Evolutionary conservation across 495 filamentous ascomycete genomes (phyloP).

Genomic region (Podospora conica): DNA sequence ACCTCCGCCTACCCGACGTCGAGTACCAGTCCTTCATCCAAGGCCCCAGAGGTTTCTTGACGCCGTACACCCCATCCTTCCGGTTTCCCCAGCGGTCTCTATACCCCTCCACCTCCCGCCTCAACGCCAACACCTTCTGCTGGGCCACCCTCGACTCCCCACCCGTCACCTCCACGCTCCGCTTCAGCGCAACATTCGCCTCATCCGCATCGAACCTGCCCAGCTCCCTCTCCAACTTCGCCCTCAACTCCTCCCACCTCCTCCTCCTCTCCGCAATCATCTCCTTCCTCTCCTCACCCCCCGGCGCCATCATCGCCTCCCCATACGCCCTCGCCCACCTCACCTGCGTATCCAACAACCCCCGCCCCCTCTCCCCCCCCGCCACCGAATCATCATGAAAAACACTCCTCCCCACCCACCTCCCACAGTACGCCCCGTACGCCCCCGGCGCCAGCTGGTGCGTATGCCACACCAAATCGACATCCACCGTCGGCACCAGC

Average conservation of each 20-base stretch:
- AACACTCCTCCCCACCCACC: conserved; percentile 1
- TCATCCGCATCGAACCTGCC: background rate
- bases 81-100: too few relatives aligned
- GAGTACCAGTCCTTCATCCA: background rate
- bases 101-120: background rate
- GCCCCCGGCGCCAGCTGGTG: conserved; percentile 47
- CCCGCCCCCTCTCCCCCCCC: background rate
- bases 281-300: background rate
- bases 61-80: background rate
- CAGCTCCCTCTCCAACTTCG: background rate
- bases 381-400: conserved; percentile 9
- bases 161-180: background rate
- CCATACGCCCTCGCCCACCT: background rate
- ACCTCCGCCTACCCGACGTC: background rate
- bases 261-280: background rate
- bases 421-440: conserved; percentile 48
- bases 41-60: background rate
- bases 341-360: background rate
- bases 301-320: background rate
- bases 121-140: background rate
- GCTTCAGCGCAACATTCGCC: background rate
- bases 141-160: background rate
- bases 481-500: conserved; percentile 62
- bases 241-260: background rate
- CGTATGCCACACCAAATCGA: conserved; percentile 65